Base-by-base conservation (phyloP, 2,329 filamentous ascomycete species). In the Claviceps humidiphila region DNA sequence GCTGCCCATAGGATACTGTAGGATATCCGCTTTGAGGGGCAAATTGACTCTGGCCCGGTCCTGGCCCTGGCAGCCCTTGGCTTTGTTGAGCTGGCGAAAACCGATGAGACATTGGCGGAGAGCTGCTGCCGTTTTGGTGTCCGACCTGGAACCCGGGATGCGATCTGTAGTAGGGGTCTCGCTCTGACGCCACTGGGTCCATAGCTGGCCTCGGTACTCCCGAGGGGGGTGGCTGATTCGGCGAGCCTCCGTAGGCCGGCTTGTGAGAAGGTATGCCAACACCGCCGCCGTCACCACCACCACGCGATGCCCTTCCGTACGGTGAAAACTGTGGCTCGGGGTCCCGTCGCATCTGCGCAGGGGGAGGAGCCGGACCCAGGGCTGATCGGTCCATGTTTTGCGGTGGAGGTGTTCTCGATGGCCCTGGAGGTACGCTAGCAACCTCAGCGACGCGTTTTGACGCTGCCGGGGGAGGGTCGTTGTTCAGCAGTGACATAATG, bases 401-500 rank as follows among this genome's bases (percentile, higher is more conserved):
- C 5, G 74, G 75, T 2, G 74, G 76, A 30, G 76, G 76, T 2
- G 76, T 78, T 11, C 68, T 60, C 9, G 75, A 74, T 22, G 73
- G 73, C n/a, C 68, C 62, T 42, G 66, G 56, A 11, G 67, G 61
- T 16, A 60, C 60, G 50, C 61, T 60, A 11, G 71, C 67, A 9
- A 80, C 68, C 51, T 80, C 76, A 42, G 56, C 66, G 34, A 79
- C 66, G 37, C 76, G 71, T 63, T 80, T 79, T n/a, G 72, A 72
- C 6, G 73, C 67, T 5, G 72, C 67, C 3, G 68, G 68, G 7
- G 74, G 72, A 51, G 82, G 80, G 55, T 82, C 78, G 57, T 82
- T 78, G 57, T 82, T 82, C 3, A 84, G 69, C 55, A 84, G 64
- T 0, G 78, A 78, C 74, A 82, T 81, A 55, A 84, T 73, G 56